Evolutionary conservation across 129 eudicot species (phyloP).

Genomic region (Chrysanthemum makinoi): DNA sequence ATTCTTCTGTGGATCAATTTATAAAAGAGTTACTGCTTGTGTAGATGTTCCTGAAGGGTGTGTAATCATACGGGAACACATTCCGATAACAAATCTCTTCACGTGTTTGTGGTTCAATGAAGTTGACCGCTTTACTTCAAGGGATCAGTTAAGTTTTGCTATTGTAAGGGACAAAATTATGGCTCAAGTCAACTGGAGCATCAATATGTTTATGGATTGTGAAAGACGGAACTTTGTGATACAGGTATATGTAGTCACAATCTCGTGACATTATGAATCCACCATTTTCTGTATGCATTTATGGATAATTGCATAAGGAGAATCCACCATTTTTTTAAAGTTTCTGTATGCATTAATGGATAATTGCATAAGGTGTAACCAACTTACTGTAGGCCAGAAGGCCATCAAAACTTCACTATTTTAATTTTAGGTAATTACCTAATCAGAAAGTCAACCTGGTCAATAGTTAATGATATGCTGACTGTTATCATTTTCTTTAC

Average conservation of each 20-base stretch:
- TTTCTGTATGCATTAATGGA: neutral
- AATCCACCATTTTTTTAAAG: neutral
- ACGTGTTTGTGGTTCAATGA: constrained; percentile 94
- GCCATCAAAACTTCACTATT: too few relatives aligned
- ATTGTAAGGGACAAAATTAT: constrained; percentile 78
- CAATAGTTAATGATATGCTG: too few relatives aligned
- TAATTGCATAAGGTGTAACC: neutral
- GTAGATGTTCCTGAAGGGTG: constrained; percentile 99
- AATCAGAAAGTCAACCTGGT: too few relatives aligned
- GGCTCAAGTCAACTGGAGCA: constrained; percentile 63
- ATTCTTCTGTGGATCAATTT: neutral
- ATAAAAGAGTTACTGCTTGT: constrained; percentile 13
- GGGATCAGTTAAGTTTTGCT: constrained; percentile 92
- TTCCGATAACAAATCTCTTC: constrained; percentile 79
- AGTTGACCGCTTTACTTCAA: constrained; percentile 94
- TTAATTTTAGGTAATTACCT: too few relatives aligned
- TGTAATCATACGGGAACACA: constrained; percentile 81
- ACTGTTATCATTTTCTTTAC: too few relatives aligned
- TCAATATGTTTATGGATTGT: constrained; percentile 87
- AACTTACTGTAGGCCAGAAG: neutral
- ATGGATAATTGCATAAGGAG: neutral
- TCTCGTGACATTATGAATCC: neutral
- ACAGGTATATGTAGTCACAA: constrained; percentile 57
- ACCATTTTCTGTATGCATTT: neutral
- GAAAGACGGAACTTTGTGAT: constrained; percentile 89